Evolutionary conservation across 129 eudicot genomes (phyloP), one percentile per base, ranked within the genome.

Genomic region (Flaveria brownii): DNA sequence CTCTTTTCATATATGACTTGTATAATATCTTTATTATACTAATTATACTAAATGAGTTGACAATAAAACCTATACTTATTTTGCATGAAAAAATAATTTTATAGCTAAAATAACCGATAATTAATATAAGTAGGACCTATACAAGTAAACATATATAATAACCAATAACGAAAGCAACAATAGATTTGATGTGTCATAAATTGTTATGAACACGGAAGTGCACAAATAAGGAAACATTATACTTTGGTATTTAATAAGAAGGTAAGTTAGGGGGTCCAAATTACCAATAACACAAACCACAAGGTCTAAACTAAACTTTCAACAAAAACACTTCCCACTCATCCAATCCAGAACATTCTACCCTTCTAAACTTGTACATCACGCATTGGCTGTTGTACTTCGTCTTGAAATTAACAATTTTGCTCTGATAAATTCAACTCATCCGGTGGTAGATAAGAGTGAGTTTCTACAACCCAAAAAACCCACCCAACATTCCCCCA

Each of bases 401-500:
- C 16, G 3, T 30, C 0, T 63, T 14, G 23, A 63, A 30, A 15
- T 61, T 5, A 25, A 26, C 14, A 20, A 9, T 2, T 8, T 22
- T 22, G 65, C 2, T 59, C 65, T 59, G 15, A 57, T 5, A 0
- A 5, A 26, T 25, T 61, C 5, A 25, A 61, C 17, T 26, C 42
- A 13, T 4, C 9, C 6, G 9, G 67, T 61, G 67, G 67, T 61
- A 26, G 67, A 61, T 61, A 61, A 61, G 67, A 61, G 67, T 61
- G 41, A 61, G 67, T 39, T 61, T 61, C 41, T 36, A 5, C 8
- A 36, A 36, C 41, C 41, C 41, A 61, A 25, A 12, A 25, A 65
- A 72, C 79, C 52, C 79, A 75, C 79, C 72, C 79, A 75, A 75
- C 79, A 65, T 76, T 76, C 73, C 52, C 43, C 76, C 69, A 69